Evolutionary conservation across 352 stramenopile species (phyloP), one percentile per base, ranked within the genome.

Genomic region (Phytophthora palmivora): DNA sequence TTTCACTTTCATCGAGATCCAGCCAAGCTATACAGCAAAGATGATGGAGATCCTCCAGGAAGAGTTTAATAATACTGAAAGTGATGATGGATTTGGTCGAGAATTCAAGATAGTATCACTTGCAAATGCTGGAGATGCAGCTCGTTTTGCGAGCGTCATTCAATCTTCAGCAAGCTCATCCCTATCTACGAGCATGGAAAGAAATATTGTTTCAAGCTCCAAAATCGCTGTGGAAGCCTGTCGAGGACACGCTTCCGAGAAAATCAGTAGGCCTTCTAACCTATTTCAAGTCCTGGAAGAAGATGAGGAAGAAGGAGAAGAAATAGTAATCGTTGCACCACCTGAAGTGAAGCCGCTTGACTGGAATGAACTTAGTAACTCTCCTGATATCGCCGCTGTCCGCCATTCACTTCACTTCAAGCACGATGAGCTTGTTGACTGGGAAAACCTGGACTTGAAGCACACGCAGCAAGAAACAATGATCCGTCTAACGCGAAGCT

Each of bases 1-100:
- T n/a, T 73, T 84, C 16, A 70, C 67, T 5, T 67, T 79, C 16
- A 68, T 84, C 11, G 70, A 82, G 32, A 61, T 78, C 14, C 0
- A 57, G 0, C 69, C 72, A 6, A 8, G 5, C 1, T 9, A 36
- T 21, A 82, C 72, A 1, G 41, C 65, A 11, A 78, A 71, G 37
- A 84, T 84, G 69, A 49, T 52, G 15, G 8, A 21, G 16, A 76
- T 79, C 8, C 44, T 84, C 21, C 28, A 63, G 8, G 16, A 53
- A 26, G 59, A 72, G 16, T 81, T 74, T 22, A 42, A 58, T 4
- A 33, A 14, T n/a, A 45, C 33, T 3, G n/a, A 34, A 14, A 41
- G 54, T 8, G 1, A 2, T 1, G 56, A 75, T 22, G 59, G 57
- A 1, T 57, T 64, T 19, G 46, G 39, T 6, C 59, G 60, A 3